Evolutionary conservation across 148 eudicot genomes (phyloP), one percentile per base, ranked within the genome.

Genomic region (Rhododendron simsii): DNA sequence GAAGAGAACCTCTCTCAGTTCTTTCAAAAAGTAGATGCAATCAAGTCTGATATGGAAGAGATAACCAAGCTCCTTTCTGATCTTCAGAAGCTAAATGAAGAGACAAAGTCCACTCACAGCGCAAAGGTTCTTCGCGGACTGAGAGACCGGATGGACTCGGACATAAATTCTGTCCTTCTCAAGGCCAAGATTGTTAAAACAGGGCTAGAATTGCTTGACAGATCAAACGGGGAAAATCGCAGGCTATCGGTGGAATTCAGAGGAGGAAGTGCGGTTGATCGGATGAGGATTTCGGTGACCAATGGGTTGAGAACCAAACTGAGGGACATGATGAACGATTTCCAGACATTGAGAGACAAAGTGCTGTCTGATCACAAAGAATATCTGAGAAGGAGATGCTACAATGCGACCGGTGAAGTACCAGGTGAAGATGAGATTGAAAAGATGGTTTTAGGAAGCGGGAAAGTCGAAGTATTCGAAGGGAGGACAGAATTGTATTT

Each of bases 61-160:
- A 93, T 95, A 80, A 88, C 91, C 18, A 86, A 87, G 28, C 98
- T 97, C 74, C 89, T 95, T 7, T 84, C 87, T 23, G 95, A 94
- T 87, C 98, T 97, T 81, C 93, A 94, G 71, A 84, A 81, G 55
- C 91, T 97, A 67, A 95, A 97, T 61, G 93, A 92, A 89, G 96
- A 94, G 69, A 89, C 96, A 0, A 95, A 95, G 85, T 88, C 93
- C 26, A 88, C 94, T 85, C 93, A 91, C 91, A 93, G 94, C 13
- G 82, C 93, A 4, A 94, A 91, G 79, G 86, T 93, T 57, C 94
- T 97, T 57, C 91, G 93, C 12, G 96, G 98, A 7, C 61, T 95
- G 4, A 76, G 98, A 53, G 98, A 93, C 84, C 87, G 91, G 21
- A 93, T 97, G 94, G 96, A 97, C 47, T 91, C 99, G 8, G 93